These are phyloP conservation scores for Cucurbita moschata DNA, from an alignment of 306 rosid genomes.

Conservation along the genomic window DNA sequence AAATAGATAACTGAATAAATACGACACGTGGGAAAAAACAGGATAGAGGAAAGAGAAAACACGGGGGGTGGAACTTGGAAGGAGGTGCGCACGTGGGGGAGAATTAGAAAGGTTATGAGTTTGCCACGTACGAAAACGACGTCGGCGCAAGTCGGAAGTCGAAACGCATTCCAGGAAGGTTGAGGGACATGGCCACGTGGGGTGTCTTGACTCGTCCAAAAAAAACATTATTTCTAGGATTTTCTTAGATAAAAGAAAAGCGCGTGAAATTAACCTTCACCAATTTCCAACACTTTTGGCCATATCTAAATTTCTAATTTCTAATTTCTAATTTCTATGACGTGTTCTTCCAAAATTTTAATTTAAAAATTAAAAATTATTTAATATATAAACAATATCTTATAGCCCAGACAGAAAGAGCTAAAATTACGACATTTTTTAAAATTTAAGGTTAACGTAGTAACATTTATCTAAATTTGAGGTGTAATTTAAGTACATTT, in stretches of 20 bases:
- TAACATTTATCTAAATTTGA: too few relatives aligned
- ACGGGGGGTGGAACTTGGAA: too few relatives aligned
- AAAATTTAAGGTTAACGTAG: too few relatives aligned
- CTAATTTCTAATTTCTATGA: too few relatives aligned
- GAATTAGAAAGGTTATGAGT: not conserved
- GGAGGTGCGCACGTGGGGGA: slow-evolving; percentile 4
- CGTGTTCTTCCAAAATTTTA: not conserved
- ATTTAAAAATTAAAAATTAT: too few relatives aligned
- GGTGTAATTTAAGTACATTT: too few relatives aligned
- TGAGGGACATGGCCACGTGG: not conserved
- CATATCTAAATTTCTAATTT: not conserved
- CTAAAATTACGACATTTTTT: too few relatives aligned
- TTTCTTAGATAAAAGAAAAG: not conserved
- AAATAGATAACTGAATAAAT: not conserved
- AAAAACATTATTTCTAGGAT: not conserved
- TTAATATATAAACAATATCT: too few relatives aligned
- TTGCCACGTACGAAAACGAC: not conserved
- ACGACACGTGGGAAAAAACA: not conserved
- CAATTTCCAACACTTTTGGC: not conserved
- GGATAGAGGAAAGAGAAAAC: not conserved
- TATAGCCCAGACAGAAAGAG: too few relatives aligned
- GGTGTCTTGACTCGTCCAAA: not conserved
- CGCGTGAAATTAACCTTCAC: not conserved
- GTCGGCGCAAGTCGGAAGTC: not conserved
- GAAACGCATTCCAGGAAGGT: not conserved